phyloP scores from a whole-genome alignment of 495 filamentous ascomycete genomes.

The Penicillium pulvis region DNA sequence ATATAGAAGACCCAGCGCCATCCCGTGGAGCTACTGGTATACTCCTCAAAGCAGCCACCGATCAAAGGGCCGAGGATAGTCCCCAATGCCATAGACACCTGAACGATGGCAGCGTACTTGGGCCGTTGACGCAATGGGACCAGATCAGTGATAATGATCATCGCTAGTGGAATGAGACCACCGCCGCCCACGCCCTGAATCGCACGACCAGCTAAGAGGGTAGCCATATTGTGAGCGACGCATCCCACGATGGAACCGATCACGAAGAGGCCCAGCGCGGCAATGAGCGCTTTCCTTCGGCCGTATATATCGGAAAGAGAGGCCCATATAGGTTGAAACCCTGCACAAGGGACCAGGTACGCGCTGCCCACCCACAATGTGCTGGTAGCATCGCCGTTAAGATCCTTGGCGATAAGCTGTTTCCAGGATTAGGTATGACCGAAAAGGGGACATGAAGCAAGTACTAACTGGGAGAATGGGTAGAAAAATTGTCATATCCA shows the following conservation, averaged over 20 bases:
- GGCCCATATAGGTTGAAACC: conserved; percentile 52
- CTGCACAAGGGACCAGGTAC: conserved; percentile 61
- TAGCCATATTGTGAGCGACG: conserved; percentile 34
- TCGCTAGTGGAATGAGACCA: conserved; percentile 30
- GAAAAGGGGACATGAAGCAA: not conserved
- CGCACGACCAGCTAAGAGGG: conserved; percentile 41
- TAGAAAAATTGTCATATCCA: conserved; percentile 10
- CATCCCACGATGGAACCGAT: conserved; percentile 43
- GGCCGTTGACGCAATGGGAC: conserved; percentile 34
- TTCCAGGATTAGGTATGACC: not conserved
- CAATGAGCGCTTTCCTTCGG: conserved; percentile 34
- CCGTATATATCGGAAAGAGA: conserved; percentile 49
- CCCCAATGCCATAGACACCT: conserved; percentile 26
- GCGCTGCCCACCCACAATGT: conserved; percentile 63
- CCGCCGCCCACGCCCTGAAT: conserved; percentile 47
- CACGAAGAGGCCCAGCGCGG: conserved; percentile 33
- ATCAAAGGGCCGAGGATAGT: conserved; percentile 32
- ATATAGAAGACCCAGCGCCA: conserved; percentile 38
- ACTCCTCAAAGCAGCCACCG: conserved; percentile 27
- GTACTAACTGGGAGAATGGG: conserved; percentile 9
- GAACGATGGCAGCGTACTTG: conserved; percentile 21
- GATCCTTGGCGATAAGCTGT: conserved; percentile 6
- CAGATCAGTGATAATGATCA: conserved; percentile 33
- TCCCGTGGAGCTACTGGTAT: conserved; percentile 6
- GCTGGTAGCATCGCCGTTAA: conserved; percentile 16